Base-by-base conservation (phyloP, 1,139 yeast genomes). In the Hansenula sp. region DNA sequence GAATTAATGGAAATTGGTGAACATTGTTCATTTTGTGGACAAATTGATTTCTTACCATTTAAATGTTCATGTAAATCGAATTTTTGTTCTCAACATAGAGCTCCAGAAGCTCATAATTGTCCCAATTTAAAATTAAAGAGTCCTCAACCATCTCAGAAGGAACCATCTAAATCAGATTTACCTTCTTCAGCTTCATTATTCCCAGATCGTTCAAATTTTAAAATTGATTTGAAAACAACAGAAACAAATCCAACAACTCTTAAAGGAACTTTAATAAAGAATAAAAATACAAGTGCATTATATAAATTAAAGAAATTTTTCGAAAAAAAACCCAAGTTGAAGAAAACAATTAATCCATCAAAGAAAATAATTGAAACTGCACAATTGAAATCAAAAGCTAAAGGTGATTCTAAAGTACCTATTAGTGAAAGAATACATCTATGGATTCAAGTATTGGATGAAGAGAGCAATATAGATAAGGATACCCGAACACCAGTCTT, bases 31-130 rank as follows among this genome's bases (percentile, higher is more conserved):
- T 69, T 70, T 39, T 84, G 94, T 58, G 68, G 76, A 38, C 77
- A 73, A 51, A 59, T 82, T 6, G 94, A 84, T 54, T 83, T 83
- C 52, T 63, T 84, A 27, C 90, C 94, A 2, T 82, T 78, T 59
- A 67, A 65, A 30, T 84, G 94, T 59, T 72, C 71, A 30, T 83
- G 92, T 55, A 61, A 71, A 14, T 57, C 61, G n/a, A 67, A 72
- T 2, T 82, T 68, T 51, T 84, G 94, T 56, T 64, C 74, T 2
- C 66, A 70, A 25, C 92, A 83, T 57, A 60, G 88, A 41, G 56
- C 62, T 3, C 60, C 67, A 34, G 75, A 70, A 31, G 51, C 60
- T 12, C 85, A 79, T 52, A 57, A 64, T 16, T 79, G 85, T 43
- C 26, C 40, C 10, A 40, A 44, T 21, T 37, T 53, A 22, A 9